Evolutionary conservation across 2,329 filamentous ascomycete species (phyloP).

Genomic region (Fusarium redolens): DNA sequence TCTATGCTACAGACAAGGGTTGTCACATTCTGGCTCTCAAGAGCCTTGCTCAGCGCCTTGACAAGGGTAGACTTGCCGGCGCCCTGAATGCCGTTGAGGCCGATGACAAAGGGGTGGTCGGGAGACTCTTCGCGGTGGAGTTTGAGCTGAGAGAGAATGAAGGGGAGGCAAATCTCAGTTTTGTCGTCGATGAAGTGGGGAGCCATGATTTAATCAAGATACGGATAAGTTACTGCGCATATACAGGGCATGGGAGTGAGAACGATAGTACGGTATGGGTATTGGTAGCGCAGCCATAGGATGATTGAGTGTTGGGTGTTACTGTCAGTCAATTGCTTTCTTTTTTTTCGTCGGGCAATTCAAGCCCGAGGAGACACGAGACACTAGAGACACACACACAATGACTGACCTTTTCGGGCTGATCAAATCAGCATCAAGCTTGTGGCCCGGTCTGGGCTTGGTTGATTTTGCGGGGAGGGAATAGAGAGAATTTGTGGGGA

Average conservation of each 20-base stretch:
- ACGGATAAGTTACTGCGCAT: slow-evolving; percentile 5
- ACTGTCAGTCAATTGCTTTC: slow-evolving; percentile 25
- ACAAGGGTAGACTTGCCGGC: slow-evolving; percentile 93
- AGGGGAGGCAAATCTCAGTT: slow-evolving; percentile 79
- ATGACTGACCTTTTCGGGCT: slow-evolving; percentile 10
- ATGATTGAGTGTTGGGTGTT: slow-evolving; percentile 13
- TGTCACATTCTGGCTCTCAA: slow-evolving; percentile 67
- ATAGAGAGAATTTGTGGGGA: slow-evolving; percentile 33
- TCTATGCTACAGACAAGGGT: slow-evolving; percentile 85
- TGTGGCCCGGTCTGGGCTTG: slow-evolving; percentile 24
- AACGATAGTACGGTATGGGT: slow-evolving; percentile 6
- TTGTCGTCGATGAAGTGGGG: slow-evolving; percentile 77
- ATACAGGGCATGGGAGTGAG: slow-evolving; percentile 19
- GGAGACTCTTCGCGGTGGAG: slow-evolving; percentile 55
- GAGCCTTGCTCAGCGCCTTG: slow-evolving; percentile 69
- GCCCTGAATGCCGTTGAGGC: slow-evolving; percentile 91
- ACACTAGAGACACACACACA: slow-evolving; percentile 4
- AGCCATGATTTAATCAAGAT: slow-evolving; percentile 41
- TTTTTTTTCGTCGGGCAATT: slow-evolving; percentile 34
- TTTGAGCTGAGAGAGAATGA: slow-evolving; percentile 73
- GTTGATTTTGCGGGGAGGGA: slow-evolving; percentile 35
- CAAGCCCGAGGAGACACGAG: slow-evolving; percentile 31
- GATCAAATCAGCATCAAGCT: slow-evolving; percentile 24
- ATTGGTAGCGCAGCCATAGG: slow-evolving; percentile 26
- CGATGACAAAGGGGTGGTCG: slow-evolving; percentile 78